Evolutionary conservation across 805 yeast species (phyloP).

Genomic region (Candida boidinii): DNA sequence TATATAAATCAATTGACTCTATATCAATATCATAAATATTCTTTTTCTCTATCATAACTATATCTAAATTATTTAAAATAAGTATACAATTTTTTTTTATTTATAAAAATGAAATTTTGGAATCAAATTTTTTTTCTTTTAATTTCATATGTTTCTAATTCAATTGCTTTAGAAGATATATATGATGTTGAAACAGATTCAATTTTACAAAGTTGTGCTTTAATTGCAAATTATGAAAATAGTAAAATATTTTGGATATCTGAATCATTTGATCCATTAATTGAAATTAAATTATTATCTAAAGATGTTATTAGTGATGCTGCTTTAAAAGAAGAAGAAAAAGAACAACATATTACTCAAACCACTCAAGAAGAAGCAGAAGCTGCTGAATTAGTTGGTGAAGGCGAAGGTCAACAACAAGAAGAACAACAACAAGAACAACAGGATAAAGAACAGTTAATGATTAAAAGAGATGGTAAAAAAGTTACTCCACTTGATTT

Average conservation of each 20-base stretch:
- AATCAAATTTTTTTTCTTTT: too few species aligned
- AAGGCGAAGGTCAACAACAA: not conserved
- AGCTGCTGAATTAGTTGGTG: not conserved
- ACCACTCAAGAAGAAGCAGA: not conserved
- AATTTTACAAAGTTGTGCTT: conserved; percentile 23
- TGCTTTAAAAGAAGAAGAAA: not conserved
- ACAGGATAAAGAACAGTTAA: too few species aligned
- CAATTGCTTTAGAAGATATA: conserved; percentile 18
- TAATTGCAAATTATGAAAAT: conserved; percentile 17
- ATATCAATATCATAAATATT: too few species aligned
- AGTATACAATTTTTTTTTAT: too few species aligned
- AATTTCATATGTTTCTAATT: too few species aligned
- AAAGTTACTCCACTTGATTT: not conserved
- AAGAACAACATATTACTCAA: not conserved
- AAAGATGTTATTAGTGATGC: not conserved
- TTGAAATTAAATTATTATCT: conserved; percentile 12
- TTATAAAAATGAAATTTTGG: too few species aligned
- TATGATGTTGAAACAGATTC: conserved; percentile 12
- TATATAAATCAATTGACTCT: too few species aligned
- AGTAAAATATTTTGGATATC: conserved; percentile 10
- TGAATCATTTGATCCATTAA: conserved; percentile 11
- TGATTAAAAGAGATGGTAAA: not conserved
- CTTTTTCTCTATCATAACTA: too few species aligned
- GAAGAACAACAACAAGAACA: not conserved
- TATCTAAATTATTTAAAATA: too few species aligned